A percentile compares a stretch with the other conserved stretches of the same genome.
Evolutionary conservation across 2,329 filamentous ascomycete genomes (phyloP).

Genomic region (Apiospora saccharicola): DNA sequence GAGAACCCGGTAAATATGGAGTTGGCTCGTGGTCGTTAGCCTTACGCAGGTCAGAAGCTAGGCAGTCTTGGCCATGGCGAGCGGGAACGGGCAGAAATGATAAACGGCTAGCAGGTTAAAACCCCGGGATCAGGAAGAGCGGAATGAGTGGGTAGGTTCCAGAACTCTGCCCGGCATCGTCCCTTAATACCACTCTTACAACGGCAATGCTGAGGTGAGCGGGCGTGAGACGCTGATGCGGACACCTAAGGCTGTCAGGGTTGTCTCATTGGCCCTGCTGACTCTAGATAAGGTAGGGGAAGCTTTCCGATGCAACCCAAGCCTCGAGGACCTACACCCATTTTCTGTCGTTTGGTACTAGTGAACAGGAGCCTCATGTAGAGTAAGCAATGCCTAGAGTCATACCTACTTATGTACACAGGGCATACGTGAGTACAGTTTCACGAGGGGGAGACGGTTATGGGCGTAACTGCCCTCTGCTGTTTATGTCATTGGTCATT

Average conservation of each 20-base stretch:
- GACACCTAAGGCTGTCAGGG: background rate
- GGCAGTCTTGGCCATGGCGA: background rate
- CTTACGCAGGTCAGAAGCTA: background rate
- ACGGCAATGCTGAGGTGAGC: constrained; percentile 12
- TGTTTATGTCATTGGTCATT: too few species aligned
- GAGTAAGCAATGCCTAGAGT: background rate
- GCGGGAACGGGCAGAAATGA: background rate
- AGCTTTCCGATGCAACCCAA: background rate
- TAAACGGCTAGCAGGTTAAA: background rate
- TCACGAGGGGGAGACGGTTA: background rate
- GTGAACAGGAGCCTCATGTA: background rate
- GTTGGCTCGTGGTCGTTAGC: background rate
- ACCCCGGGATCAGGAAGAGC: background rate
- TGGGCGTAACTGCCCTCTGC: too few species aligned
- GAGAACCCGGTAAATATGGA: background rate
- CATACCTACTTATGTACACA: too few species aligned
- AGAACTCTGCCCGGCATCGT: background rate
- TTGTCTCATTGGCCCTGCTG: background rate
- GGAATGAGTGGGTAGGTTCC: background rate
- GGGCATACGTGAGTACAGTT: background rate
- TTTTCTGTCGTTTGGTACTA: background rate
- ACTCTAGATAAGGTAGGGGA: constrained; percentile 2
- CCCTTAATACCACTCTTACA: background rate
- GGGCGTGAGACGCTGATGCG: background rate
- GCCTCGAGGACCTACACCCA: background rate